These are phyloP conservation scores for Balakata baccata DNA, from an alignment of 345 rosid genomes.

Conservation along the genomic window DNA sequence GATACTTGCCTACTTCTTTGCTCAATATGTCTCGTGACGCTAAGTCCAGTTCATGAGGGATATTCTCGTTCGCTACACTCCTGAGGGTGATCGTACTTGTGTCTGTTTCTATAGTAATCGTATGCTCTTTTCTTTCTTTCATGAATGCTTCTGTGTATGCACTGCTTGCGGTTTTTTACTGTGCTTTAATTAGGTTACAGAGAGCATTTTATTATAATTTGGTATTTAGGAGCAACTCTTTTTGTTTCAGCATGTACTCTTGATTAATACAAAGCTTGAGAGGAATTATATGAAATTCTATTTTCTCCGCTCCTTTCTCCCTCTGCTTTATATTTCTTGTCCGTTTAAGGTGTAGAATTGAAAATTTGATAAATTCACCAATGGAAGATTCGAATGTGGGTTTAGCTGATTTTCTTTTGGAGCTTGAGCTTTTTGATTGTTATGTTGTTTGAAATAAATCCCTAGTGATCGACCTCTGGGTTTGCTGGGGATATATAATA, in stretches of 20 bases:
- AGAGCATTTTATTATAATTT: neutral
- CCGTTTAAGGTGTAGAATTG: neutral
- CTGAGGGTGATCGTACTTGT: conserved; percentile 67
- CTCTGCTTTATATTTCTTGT: no score
- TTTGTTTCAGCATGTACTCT: neutral
- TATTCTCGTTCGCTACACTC: conserved; percentile 68
- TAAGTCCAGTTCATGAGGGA: conserved; percentile 59
- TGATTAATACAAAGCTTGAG: neutral
- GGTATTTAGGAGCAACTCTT: neutral
- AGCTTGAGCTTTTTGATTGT: neutral
- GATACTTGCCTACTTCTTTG: conserved; percentile 60
- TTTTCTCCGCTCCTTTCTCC: neutral
- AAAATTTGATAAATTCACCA: neutral
- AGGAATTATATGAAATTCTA: neutral
- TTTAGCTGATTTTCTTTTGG: neutral
- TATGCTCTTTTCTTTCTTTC: no score
- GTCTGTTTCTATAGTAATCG: conserved; percentile 32
- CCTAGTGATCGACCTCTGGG: neutral
- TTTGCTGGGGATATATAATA: neutral
- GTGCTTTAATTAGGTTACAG: no score
- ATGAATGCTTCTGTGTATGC: no score
- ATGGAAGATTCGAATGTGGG: neutral
- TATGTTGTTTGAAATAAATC: neutral
- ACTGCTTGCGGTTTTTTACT: no score
- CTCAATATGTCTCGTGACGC: conserved; percentile 50